Percentiles rank a stretch among this genome's conserved stretches.
phyloP scores from a whole-genome alignment of 441 rosid genomes.

The Omphalea diandra region DNA sequence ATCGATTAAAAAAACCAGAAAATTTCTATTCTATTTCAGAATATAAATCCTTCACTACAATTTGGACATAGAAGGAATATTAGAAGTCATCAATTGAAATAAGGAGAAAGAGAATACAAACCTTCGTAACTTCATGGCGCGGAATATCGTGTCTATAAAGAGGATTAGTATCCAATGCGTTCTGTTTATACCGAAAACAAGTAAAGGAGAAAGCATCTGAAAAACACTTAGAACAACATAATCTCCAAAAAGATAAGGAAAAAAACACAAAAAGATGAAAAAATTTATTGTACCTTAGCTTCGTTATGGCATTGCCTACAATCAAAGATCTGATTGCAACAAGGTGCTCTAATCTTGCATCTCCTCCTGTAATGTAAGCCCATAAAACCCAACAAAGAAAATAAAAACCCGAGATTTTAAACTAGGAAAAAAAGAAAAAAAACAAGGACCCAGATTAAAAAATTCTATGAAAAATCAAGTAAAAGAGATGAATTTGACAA shows the following conservation, averaged over 20 bases:
- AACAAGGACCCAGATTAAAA: background rate
- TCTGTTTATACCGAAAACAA: conserved; percentile 33
- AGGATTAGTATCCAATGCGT: conserved; percentile 48
- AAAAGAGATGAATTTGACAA: background rate
- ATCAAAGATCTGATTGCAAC: conserved; percentile 69
- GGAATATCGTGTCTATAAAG: conserved; percentile 65
- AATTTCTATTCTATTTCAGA: background rate
- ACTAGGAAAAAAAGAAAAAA: too few species aligned
- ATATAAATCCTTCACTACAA: background rate
- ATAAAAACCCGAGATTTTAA: background rate
- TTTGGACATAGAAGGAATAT: too few species aligned
- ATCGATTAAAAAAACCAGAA: background rate
- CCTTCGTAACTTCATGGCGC: conserved; percentile 67
- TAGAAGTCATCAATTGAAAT: background rate
- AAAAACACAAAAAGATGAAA: background rate
- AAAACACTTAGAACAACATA: background rate
- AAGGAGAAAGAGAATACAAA: conserved; percentile 20
- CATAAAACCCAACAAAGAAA: conserved; percentile 27
- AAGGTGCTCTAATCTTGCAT: conserved; percentile 77
- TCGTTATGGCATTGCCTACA: conserved; percentile 92
- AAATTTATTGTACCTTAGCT: conserved; percentile 42
- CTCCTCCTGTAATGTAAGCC: conserved; percentile 75
- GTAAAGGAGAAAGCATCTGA: background rate
- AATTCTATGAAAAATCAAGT: background rate
- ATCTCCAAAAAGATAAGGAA: background rate